phyloP scores from a whole-genome alignment of 2,329 filamentous ascomycete genomes.

The Cryphonectria japonica region DNA sequence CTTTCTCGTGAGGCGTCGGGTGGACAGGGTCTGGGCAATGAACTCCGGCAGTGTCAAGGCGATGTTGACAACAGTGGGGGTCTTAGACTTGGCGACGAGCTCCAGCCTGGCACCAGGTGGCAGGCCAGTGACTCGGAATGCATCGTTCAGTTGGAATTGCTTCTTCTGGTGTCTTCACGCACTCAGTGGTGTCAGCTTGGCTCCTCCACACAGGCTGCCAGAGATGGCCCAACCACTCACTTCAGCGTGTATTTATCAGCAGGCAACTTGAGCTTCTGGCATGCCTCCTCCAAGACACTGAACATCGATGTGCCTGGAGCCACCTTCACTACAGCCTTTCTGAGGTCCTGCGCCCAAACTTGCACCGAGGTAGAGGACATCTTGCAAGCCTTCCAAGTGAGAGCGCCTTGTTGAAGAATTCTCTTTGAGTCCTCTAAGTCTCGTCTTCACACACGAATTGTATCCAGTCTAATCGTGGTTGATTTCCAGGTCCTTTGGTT shows the following conservation, averaged over 20 bases:
- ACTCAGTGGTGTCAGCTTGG: slow-evolving; percentile 4
- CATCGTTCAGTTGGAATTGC: slow-evolving; percentile 55
- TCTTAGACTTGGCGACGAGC: slow-evolving; percentile 84
- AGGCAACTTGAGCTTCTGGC: slow-evolving; percentile 75
- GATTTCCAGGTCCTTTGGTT: neutral
- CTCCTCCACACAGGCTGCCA: neutral
- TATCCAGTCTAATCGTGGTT: neutral
- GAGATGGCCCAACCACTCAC: slow-evolving; percentile 49
- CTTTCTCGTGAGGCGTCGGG: slow-evolving; percentile 76
- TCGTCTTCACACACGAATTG: neutral
- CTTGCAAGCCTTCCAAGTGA: slow-evolving; percentile 31
- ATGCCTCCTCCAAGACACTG: slow-evolving; percentile 87
- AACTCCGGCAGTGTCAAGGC: slow-evolving; percentile 82
- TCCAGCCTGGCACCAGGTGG: slow-evolving; percentile 87
- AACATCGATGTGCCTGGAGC: slow-evolving; percentile 78
- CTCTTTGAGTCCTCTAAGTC: neutral
- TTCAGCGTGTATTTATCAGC: slow-evolving; percentile 80
- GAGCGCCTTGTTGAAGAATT: neutral
- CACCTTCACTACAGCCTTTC: slow-evolving; percentile 81
- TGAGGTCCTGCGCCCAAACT: slow-evolving; percentile 80
- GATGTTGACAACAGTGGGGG: slow-evolving; percentile 82
- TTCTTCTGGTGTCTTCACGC: slow-evolving; percentile 75
- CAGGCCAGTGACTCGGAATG: slow-evolving; percentile 68
- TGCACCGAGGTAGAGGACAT: slow-evolving; percentile 82
- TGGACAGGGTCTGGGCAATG: slow-evolving; percentile 65